phyloP scores from a whole-genome alignment of 2,329 filamentous ascomycete genomes.

The Dactylonectria estremocensis region DNA sequence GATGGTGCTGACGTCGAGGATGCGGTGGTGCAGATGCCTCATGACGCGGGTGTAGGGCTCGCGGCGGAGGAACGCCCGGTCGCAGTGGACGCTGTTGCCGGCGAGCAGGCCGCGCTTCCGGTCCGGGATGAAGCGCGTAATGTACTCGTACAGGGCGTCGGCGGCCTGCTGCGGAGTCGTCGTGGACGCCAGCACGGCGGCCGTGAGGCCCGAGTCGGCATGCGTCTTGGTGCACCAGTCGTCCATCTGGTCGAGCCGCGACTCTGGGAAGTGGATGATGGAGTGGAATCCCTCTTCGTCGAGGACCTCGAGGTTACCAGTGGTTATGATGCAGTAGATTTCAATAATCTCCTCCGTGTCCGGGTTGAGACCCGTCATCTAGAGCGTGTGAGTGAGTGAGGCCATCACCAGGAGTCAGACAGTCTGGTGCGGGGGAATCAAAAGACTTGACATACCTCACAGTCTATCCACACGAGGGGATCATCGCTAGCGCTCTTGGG shows the following conservation, averaged over 20 bases:
- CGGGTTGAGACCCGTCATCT: constrained; percentile 88
- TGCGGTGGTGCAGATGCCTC: constrained; percentile 87
- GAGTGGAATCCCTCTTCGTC: constrained; percentile 85
- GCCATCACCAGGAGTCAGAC: neutral
- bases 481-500: constrained; percentile 58
- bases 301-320: constrained; percentile 81
- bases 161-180: constrained; percentile 82
- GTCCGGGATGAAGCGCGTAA: constrained; percentile 79
- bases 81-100: constrained; percentile 94
- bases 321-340: constrained; percentile 93
- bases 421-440: constrained; percentile 3
- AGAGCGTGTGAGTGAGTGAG: constrained; percentile 34
- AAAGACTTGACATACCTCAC: constrained; percentile 60
- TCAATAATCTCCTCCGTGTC: constrained; percentile 89
- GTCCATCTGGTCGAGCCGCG: constrained; percentile 83
- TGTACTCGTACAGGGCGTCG: constrained; percentile 81
- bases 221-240: constrained; percentile 92
- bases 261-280: constrained; percentile 80
- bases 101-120: constrained; percentile 81
- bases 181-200: constrained; percentile 80
- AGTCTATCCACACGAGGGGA: constrained; percentile 89
- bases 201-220: constrained; percentile 84
- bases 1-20: constrained; percentile 91
- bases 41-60: constrained; percentile 82
- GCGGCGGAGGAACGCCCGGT: constrained; percentile 83